Evolutionary conservation across 1,284 basidiomycete genomes (phyloP).

Genomic region (Papiliotrema nemorosa): DNA sequence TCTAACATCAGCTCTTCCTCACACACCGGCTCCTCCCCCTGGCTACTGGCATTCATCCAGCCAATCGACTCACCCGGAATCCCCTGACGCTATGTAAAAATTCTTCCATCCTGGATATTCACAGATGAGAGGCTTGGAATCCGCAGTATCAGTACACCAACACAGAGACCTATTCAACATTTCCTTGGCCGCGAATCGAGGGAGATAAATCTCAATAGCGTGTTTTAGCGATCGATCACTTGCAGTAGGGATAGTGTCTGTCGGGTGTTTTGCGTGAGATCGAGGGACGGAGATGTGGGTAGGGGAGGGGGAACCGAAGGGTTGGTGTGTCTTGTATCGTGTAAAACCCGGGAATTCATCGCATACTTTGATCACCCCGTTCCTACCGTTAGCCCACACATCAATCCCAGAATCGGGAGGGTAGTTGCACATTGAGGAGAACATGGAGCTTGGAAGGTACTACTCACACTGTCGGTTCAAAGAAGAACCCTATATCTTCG

Average conservation of each 20-base stretch:
- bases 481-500: conserved; percentile 17
- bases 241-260: conserved; percentile 40
- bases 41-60: too few species aligned
- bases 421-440: not conserved
- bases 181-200: conserved; percentile 25
- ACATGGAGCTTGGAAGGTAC: not conserved
- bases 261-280: conserved; percentile 41
- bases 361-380: conserved; percentile 33
- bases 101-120: conserved; percentile 35
- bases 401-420: too few species aligned
- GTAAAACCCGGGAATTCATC: conserved; percentile 38
- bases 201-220: conserved; percentile 34
- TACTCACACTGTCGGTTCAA: conserved; percentile 30
- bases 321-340: conserved; percentile 15
- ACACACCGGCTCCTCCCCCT: too few species aligned
- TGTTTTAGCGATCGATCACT: conserved; percentile 20
- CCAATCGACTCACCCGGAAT: conserved; percentile 18
- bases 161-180: conserved; percentile 40
- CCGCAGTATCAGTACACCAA: conserved; percentile 46
- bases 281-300: conserved; percentile 38
- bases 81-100: conserved; percentile 37
- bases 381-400: not conserved
- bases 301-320: conserved; percentile 18
- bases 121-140: conserved; percentile 33
- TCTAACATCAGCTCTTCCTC: not conserved